Evolutionary conservation across 1,139 yeast species (phyloP).

Genomic region (Geotrichum histeridarum): DNA sequence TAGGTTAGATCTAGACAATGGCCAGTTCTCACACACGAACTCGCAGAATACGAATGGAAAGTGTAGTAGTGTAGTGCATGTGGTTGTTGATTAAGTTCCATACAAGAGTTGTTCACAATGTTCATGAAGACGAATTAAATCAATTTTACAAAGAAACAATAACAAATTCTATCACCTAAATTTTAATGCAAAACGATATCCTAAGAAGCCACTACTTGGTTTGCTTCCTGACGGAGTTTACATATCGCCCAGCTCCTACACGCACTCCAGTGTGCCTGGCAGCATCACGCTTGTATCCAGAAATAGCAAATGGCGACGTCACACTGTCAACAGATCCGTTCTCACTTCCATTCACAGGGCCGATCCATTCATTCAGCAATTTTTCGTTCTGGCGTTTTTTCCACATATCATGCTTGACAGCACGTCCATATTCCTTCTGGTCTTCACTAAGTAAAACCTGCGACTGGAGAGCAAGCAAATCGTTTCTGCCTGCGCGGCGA

Average conservation of each 20-base stretch:
- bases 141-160: neutral
- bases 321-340: constrained; percentile 81
- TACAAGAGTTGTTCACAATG: too few species aligned
- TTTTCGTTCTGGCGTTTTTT: constrained; percentile 81
- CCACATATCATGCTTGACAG: constrained; percentile 84
- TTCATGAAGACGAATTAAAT: too few species aligned
- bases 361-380: constrained; percentile 79
- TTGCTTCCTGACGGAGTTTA: constrained; percentile 55
- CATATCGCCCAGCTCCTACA: constrained; percentile 78
- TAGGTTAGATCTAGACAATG: too few species aligned
- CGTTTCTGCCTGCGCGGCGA: constrained; percentile 29
- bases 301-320: constrained; percentile 81
- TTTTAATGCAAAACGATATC: neutral
- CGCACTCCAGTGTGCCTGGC: constrained; percentile 62
- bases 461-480: constrained; percentile 15
- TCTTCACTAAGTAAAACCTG: constrained; percentile 68
- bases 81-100: too few species aligned
- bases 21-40: too few species aligned
- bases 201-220: neutral
- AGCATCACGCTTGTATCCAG: constrained; percentile 43
- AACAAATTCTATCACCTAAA: neutral
- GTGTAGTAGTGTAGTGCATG: too few species aligned
- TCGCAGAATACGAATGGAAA: too few species aligned
- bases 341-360: constrained; percentile 44
- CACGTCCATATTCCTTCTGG: constrained; percentile 87